Evolutionary conservation across 2,329 filamentous ascomycete genomes (phyloP).

Genomic region (Ploettnerulaceae sp.): DNA sequence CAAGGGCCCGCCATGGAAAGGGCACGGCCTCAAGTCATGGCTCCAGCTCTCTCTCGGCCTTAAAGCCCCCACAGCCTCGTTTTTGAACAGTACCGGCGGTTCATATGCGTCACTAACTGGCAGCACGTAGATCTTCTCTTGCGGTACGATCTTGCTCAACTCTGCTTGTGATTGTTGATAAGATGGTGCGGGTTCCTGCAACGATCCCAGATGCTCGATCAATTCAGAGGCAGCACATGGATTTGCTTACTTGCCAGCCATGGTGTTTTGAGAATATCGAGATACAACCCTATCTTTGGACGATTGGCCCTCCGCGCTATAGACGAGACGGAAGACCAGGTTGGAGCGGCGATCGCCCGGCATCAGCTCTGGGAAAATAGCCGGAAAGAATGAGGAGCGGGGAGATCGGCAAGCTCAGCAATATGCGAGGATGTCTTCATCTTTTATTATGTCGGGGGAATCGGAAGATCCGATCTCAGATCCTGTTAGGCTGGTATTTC

Average conservation of each 20-base stretch:
- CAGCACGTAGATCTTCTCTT: constrained; percentile 67
- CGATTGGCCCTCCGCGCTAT: constrained; percentile 59
- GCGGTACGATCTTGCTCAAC: constrained; percentile 52
- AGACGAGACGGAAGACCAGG: constrained; percentile 65
- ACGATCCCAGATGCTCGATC: constrained; percentile 42
- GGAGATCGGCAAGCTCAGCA: constrained; percentile 56
- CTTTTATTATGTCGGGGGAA: constrained; percentile 48
- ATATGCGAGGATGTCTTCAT: constrained; percentile 56
- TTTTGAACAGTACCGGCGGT: constrained; percentile 49
- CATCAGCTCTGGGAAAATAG: constrained; percentile 81
- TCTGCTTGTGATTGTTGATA: constrained; percentile 53
- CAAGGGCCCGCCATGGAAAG: constrained; percentile 66
- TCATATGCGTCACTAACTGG: constrained; percentile 74
- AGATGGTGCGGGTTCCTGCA: constrained; percentile 42
- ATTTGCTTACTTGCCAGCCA: constrained; percentile 68
- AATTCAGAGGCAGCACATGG: constrained; percentile 59
- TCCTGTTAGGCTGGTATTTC: neutral
- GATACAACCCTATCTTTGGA: constrained; percentile 65
- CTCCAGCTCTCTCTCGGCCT: constrained; percentile 65
- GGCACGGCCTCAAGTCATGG: constrained; percentile 63
- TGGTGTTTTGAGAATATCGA: constrained; percentile 76
- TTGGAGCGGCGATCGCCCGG: constrained; percentile 66
- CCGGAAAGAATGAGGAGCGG: constrained; percentile 51
- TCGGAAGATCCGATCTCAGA: constrained; percentile 58
- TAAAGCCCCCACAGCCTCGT: constrained; percentile 43